Conservation (phyloP, 176 grass and related monocot species). For the Oryza nivara region DNA sequence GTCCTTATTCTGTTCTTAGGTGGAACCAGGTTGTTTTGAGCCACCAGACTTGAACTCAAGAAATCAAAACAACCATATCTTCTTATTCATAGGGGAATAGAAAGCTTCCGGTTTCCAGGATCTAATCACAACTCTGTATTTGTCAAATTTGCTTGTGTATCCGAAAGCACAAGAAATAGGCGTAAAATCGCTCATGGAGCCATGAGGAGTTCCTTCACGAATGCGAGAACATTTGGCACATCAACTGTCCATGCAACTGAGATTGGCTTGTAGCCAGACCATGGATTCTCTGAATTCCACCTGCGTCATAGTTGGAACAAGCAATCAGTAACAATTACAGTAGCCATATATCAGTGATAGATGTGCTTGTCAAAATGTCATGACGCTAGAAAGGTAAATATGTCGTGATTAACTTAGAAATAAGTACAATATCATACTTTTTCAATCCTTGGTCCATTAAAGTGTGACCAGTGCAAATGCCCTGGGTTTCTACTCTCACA, state of each 20-base stretch:
- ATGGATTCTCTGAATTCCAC: slow-evolving; percentile 83
- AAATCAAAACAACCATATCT: slow-evolving; percentile 19
- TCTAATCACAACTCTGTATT: slow-evolving; percentile 15
- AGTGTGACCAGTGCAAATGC: slow-evolving; percentile 84
- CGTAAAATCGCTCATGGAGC: slow-evolving; percentile 44
- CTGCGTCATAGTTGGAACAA: slow-evolving; percentile 37
- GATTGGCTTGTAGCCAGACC: slow-evolving; percentile 73
- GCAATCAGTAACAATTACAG: background rate
- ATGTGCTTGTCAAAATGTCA: slow-evolving; percentile 10
- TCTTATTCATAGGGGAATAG: slow-evolving; percentile 13
- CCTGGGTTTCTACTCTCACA: slow-evolving; percentile 92
- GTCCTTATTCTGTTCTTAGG: background rate
- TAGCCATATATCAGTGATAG: background rate
- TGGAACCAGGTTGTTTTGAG: background rate
- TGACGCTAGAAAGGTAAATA: background rate
- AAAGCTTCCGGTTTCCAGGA: slow-evolving; percentile 16
- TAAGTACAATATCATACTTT: slow-evolving; percentile 44
- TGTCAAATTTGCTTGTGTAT: slow-evolving; percentile 1
- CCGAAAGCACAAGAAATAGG: background rate
- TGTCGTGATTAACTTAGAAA: slow-evolving; percentile 7
- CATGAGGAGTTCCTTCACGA: slow-evolving; percentile 71
- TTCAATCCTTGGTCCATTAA: slow-evolving; percentile 96
- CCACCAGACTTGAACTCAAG: slow-evolving; percentile 23
- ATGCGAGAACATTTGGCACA: slow-evolving; percentile 64
- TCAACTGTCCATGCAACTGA: slow-evolving; percentile 94